Evolutionary conservation across 2,329 filamentous ascomycete genomes (phyloP), one percentile per base, ranked within the genome.

Genomic region (Aspergillus sp.): DNA sequence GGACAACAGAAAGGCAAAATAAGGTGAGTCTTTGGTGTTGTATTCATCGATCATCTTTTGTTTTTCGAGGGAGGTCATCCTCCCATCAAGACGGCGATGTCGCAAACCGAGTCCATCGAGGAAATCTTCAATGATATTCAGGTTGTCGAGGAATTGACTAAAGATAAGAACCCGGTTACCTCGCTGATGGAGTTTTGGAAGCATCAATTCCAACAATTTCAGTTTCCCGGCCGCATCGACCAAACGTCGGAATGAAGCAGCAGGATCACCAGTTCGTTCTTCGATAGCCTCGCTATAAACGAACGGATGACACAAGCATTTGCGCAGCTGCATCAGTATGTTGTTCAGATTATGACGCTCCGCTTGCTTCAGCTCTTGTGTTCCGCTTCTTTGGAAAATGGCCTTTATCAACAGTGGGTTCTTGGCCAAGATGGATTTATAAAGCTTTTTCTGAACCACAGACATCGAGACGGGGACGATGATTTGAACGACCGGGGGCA

Each of bases 381-480:
- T 74, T 56, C 81, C 84, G 32, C 86, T 82, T 6, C 84, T 85
- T 62, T 71, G 70, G 57, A 97, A 92, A 43, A 99, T 90, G 0
- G 92, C 84, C 59, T 87, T 87, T 66, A 99, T 92, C 5, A 8
- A 99, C 80, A 49, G 95, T 83, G 0, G 88, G 55, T 95, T 96
- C 70, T 95, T 94, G 13, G 89, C 84, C 62, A 99, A 82, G 61
- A 99, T 96, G 2, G 89, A 95, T 66, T 92, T 94, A 75, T 94
- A 96, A 0, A 99, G 80, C 66, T 90, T 94, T 76, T 96, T 94
- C 68, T 99, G 95, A 11, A 99, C 78, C 13, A 90, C 79, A 1
- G 89, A 92, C 92, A 97, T 96, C 2, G 89, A 92, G n/a, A 99
- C 86, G 0, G 94, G 94, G 4, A 99, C 76, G 56, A 99, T 97